Conservation (phyloP, 2,329 filamentous ascomycete genomes). For the Truncatella angustata region DNA sequence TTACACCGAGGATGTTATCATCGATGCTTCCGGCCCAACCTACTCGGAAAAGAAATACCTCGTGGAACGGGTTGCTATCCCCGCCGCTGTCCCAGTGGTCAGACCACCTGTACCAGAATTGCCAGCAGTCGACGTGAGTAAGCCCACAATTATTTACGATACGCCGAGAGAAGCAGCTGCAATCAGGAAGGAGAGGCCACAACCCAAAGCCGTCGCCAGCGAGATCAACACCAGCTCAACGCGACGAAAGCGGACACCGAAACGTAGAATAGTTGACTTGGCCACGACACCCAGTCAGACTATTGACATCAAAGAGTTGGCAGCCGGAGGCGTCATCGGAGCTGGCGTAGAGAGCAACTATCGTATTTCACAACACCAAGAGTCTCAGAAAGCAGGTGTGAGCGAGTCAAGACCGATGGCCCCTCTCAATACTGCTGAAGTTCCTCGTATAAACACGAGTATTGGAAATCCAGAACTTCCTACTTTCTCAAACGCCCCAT, state of each 20-base stretch:
- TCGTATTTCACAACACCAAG: constrained; percentile 41
- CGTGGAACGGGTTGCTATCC: constrained; percentile 75
- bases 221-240: constrained; percentile 59
- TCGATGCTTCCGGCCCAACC: constrained; percentile 81
- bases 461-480: constrained; percentile 11
- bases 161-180: constrained; percentile 47
- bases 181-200: constrained; percentile 57
- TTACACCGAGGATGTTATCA: constrained; percentile 84
- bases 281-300: constrained; percentile 40
- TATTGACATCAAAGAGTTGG: constrained; percentile 17
- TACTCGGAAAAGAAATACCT: constrained; percentile 83
- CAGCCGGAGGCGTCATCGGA: constrained; percentile 18
- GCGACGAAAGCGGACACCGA: constrained; percentile 58
- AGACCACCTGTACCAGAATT: constrained; percentile 65
- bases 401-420: constrained; percentile 32
- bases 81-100: constrained; percentile 73
- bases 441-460: constrained; percentile 38
- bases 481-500: not conserved
- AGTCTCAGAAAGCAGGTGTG: constrained; percentile 30
- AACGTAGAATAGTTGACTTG: constrained; percentile 64
- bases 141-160: constrained; percentile 59
- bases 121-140: constrained; percentile 64
- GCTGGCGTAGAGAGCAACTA: constrained; percentile 35
- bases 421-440: constrained; percentile 25
- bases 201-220: constrained; percentile 51